Conservation (phyloP, 1,284 basidiomycete genomes). For the Ganoderma lucidum region DNA sequence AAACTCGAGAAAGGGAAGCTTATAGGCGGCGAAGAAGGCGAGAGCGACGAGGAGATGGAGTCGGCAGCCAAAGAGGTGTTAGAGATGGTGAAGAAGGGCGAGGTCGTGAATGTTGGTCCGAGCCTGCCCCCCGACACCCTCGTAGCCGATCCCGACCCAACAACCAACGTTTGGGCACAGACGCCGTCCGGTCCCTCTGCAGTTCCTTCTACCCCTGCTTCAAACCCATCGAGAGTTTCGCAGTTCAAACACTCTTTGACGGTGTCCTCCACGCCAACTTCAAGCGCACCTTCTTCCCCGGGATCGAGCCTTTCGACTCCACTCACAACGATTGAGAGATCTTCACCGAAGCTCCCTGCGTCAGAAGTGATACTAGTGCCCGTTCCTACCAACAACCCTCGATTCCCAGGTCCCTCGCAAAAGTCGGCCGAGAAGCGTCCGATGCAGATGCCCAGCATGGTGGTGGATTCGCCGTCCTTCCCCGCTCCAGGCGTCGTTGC, state of each 20-base stretch:
- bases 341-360: constrained; percentile 43
- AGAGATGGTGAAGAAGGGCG: constrained; percentile 62
- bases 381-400: constrained; percentile 28
- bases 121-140: constrained; percentile 16
- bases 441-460: constrained; percentile 26
- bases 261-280: constrained; percentile 12
- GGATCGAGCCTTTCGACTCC: constrained; percentile 40
- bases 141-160: background rate
- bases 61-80: constrained; percentile 57
- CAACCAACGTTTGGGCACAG: background rate
- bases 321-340: constrained; percentile 36
- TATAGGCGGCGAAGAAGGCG: constrained; percentile 59
- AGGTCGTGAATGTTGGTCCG: constrained; percentile 63
- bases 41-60: constrained; percentile 62
- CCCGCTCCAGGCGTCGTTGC: constrained; percentile 20
- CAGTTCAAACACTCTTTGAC: constrained; percentile 48
- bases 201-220: constrained; percentile 11
- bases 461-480: constrained; percentile 35
- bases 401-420: constrained; percentile 13
- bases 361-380: constrained; percentile 31
- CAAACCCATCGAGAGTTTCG: constrained; percentile 50
- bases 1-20: constrained; percentile 65
- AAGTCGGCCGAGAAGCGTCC: constrained; percentile 10
- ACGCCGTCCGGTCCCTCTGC: constrained; percentile 9
- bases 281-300: constrained; percentile 16